A percentile compares a stretch with the other conserved stretches of the same genome.
phyloP scores from a whole-genome alignment of 306 rosid species.

The Sindora glabra region DNA sequence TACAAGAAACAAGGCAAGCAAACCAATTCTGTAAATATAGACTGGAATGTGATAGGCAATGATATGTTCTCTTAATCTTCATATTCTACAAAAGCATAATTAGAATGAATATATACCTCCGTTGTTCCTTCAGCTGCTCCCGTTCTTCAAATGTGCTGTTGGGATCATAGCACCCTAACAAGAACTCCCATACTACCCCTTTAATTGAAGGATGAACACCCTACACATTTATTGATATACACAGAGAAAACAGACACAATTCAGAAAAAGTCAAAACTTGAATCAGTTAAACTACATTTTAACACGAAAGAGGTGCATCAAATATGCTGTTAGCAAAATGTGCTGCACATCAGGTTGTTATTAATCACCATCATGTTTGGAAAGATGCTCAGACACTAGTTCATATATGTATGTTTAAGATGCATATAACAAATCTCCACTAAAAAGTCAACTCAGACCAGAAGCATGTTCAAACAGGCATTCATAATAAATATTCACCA shows the following conservation, averaged over 20 bases:
- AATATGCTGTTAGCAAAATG: not conserved
- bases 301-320: not conserved
- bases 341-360: not conserved
- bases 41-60: too few relatives aligned
- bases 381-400: too few relatives aligned
- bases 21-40: not conserved
- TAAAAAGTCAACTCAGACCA: not conserved
- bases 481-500: not conserved
- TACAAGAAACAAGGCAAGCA: slow-evolving; percentile 7
- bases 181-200: slow-evolving; percentile 91
- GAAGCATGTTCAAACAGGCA: not conserved
- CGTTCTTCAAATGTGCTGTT: slow-evolving; percentile 75
- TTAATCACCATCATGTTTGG: not conserved
- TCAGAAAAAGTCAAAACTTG: slow-evolving; percentile 5
- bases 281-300: not conserved
- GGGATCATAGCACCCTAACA: slow-evolving; percentile 90
- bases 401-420: not conserved
- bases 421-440: not conserved
- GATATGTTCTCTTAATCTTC: not conserved
- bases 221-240: slow-evolving; percentile 32
- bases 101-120: slow-evolving; percentile 48
- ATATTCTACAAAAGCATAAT: slow-evolving; percentile 1
- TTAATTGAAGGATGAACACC: slow-evolving; percentile 95
- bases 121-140: slow-evolving; percentile 49
- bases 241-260: not conserved